Conservation (phyloP, 495 filamentous ascomycete species). For the Daldinia childiae region DNA sequence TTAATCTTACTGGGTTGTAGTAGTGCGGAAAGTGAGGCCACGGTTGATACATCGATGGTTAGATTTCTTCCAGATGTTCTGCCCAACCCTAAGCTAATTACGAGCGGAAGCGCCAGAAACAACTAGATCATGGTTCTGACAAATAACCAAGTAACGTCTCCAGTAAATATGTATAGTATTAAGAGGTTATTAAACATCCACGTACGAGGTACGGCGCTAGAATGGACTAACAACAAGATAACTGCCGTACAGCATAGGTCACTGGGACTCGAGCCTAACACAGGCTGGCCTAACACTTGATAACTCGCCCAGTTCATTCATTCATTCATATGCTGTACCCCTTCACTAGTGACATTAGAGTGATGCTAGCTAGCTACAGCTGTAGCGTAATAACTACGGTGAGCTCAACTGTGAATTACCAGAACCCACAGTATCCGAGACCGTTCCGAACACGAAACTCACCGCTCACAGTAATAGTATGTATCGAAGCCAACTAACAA, state of each 20-base stretch:
- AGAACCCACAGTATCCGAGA: not conserved
- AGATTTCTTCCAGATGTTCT: constrained; percentile 6
- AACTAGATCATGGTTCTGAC: not conserved
- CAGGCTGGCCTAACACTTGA: not conserved
- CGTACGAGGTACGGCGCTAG: constrained; percentile 3
- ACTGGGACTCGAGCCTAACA: not conserved
- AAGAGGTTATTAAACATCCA: constrained; percentile 8
- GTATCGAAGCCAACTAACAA: constrained; percentile 8
- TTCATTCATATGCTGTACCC: not conserved
- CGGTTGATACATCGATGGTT: not conserved
- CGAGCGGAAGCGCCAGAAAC: not conserved
- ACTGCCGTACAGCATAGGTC: not conserved
- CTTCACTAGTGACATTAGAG: constrained; percentile 14
- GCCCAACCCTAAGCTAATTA: constrained; percentile 12
- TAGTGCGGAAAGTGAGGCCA: not conserved
- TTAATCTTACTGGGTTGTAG: not conserved
- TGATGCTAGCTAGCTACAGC: not conserved
- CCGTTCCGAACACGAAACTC: constrained; percentile 18
- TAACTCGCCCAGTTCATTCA: not conserved
- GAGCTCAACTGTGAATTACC: not conserved
- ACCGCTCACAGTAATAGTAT: constrained; percentile 14
- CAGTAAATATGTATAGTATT: not conserved
- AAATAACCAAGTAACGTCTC: constrained; percentile 6
- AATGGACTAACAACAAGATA: not conserved
- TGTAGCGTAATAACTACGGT: constrained; percentile 20